Evolutionary conservation across 192 early-diverging fungal genomes (phyloP), one percentile per base, ranked within the genome.

Genomic region (Thoreauomyces humboldtii): DNA sequence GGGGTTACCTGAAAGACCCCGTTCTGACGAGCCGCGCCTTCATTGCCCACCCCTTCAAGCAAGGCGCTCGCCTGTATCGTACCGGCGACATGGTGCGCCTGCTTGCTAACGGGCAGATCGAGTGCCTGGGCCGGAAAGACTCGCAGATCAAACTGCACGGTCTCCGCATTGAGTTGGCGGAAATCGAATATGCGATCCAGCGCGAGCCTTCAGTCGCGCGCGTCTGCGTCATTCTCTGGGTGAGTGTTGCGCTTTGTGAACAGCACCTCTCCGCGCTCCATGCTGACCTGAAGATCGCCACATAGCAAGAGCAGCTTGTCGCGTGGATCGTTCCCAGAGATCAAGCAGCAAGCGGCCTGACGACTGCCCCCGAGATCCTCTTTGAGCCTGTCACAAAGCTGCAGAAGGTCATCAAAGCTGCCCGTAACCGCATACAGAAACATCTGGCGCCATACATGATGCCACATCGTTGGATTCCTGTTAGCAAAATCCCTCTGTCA

Each of bases 1-100:
- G 58, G 15, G 70, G 70, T 25, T 71, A 71, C 34, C 45, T 71
- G 4, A 71, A 71, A 7, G 63, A 63, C 25, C 50, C 70, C 9
- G 70, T 67, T 5, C 21, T 67, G 22, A 71, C 51, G 21, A 47
- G 43, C 19, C 29, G 61, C 32, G n/a, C 14, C 29, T 73, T 63
- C 36, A 24, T 65, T 22, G 12, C 70, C 27, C 11, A 51, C 43
- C 44, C 61, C n/a, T 65, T 42, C 61, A 17, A 2, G 38, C 19
- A 11, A 32, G 65, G 31, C 28, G 57, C 25, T n/a, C 5, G 58
- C 28, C 14, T 71, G 4, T 71, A 71, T 36, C 19, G 42, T 32
- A 67, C 64, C 21, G 70, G 70, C n/a, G 70, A 57, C 19, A n/a
- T 34, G 12, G 55, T 31, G 11, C 32, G 55, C n/a, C 15, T 35